phyloP scores from a whole-genome alignment of 2,329 filamentous ascomycete species.

The Pleurostoma richardsiae region DNA sequence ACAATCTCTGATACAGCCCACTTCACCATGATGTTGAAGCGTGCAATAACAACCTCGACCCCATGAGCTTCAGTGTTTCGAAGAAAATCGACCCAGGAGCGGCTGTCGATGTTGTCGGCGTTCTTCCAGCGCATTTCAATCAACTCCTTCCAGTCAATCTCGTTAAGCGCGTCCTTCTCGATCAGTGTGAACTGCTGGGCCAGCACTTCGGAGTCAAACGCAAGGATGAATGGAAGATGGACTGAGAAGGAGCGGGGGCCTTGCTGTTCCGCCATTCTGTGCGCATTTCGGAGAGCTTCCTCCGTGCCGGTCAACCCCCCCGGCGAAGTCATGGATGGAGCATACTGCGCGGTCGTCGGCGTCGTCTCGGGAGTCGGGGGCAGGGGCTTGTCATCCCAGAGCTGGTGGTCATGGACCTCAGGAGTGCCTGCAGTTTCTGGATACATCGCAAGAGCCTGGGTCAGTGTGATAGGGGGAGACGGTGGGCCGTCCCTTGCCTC shows the following conservation, averaged over 20 bases:
- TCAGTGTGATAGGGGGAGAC: slow-evolving; percentile 42
- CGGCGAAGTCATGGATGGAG: slow-evolving; percentile 21
- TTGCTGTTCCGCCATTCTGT: slow-evolving; percentile 19
- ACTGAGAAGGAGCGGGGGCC: slow-evolving; percentile 36
- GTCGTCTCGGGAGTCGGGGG: slow-evolving; percentile 46
- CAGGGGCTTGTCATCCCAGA: slow-evolving; percentile 38
- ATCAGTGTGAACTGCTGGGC: slow-evolving; percentile 83
- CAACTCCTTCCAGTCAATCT: slow-evolving; percentile 84
- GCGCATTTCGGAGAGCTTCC: slow-evolving; percentile 29
- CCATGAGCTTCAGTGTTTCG: slow-evolving; percentile 67
- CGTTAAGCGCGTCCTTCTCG: slow-evolving; percentile 79
- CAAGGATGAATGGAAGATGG: slow-evolving; percentile 75
- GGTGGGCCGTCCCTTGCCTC: slow-evolving; percentile 23
- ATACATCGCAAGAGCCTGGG: slow-evolving; percentile 39
- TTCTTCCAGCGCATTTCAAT: slow-evolving; percentile 82
- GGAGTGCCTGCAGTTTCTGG: slow-evolving; percentile 30
- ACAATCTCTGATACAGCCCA: slow-evolving; percentile 79
- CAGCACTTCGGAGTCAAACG: slow-evolving; percentile 72
- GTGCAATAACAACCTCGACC: slow-evolving; percentile 77
- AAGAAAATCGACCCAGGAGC: slow-evolving; percentile 79
- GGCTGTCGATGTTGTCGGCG: slow-evolving; percentile 54
- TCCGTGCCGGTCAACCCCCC: slow-evolving; percentile 24
- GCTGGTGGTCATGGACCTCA: slow-evolving; percentile 32
- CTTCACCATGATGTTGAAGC: slow-evolving; percentile 85
- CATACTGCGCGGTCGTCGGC: slow-evolving; percentile 33